Base-by-base conservation (phyloP, 2,329 filamentous ascomycete genomes). In the Amesomyces nigricolor region DNA sequence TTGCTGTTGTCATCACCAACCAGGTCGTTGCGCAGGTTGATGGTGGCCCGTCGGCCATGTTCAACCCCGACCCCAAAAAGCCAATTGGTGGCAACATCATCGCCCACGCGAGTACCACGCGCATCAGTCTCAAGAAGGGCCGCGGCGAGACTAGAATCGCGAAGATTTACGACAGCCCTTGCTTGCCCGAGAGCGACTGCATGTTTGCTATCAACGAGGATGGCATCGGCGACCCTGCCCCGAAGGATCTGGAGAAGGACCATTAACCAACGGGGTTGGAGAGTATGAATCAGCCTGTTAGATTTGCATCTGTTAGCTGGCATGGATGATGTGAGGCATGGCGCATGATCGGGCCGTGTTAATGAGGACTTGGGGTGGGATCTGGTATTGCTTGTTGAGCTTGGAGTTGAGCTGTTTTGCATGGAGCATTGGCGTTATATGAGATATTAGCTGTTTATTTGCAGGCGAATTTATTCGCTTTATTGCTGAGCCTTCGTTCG, bases 21-120 rank as follows among this genome's bases (percentile, higher is more conserved):
- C 94, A 99, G 71, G 94, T 99, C 30, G 95, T 99, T 40, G 94
- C 94, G 9, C 95, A 99, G 71, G 94, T 99, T 8, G 94, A 99
- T 68, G 94, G 94, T 60, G 94, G 94, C 3, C 91, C 92, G 30
- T 92, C 88, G 67, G 86, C 92, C 59, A 99, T 99, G 94, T 99
- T 96, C 78, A 99, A 99, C 64, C 94, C 95, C 0, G 95, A 99
- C 67, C 94, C 94, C 7, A 99, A 99, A 81, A 99, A 99, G 72
- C 94, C 94, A 0, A 96, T 99, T 69, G 94, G 94, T 63, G 94
- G 94, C 61, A 97, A 99, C 72, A 99, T 99, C 63, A 97, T 99
- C 69, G 94, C 95, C 2, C 94, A 99, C 71, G 91, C 94, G 51
- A 96, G 90, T 67, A 99, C 94, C 1, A 99, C 94, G 2, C 81